Base-by-base conservation (phyloP, 768 basidiomycete genomes). In the Russula brevipes region DNA sequence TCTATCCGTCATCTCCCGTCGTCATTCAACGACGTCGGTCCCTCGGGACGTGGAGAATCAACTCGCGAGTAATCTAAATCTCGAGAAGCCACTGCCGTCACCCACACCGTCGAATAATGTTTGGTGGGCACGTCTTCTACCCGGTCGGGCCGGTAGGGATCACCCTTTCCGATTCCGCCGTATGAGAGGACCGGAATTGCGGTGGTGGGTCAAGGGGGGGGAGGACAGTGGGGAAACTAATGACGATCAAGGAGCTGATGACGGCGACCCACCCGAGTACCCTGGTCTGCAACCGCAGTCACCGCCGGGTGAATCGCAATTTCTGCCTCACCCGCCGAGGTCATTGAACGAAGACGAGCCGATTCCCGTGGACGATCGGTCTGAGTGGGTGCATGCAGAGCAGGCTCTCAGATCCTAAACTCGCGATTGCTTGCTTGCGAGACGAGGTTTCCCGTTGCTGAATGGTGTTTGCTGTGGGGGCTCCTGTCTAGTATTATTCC, bases 271-370 rank as follows among this genome's bases (percentile, higher is more conserved):
- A 38, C 52, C 44, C 46, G 12, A 56, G 44, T 54, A 62, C 24
- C 55, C 54, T n/a, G 52, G 24, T n/a, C 54, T 39, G 47, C 57
- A 39, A 14, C 57, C 24, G n/a, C 57, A 24, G 31, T 17, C 57
- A n/a, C 16, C 57, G 14, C 16, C 53, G 11, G 58, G 33, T 36
- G 53, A 54, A 47, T n/a, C 52, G 52, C 47, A 36, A 24, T 30
- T 31, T 30, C 16, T 46, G 10, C 53, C 33, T 17, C 7, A 19
- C 82, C 84, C 72, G 79, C 81, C 57, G 53, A 71, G 68, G 52
- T 73, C 79, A 41, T 69, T 71, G 5, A 73, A 87, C 67, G 75
- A 81, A 49, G 81, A 88, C 71, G 68, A 78, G 64, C 85, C 85
- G 6, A 82, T 87, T 54, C 81, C 83, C 9, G 76, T 79, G 61